Conservation (phyloP, 768 basidiomycete genomes). For the Boletus reticuloceps region DNA sequence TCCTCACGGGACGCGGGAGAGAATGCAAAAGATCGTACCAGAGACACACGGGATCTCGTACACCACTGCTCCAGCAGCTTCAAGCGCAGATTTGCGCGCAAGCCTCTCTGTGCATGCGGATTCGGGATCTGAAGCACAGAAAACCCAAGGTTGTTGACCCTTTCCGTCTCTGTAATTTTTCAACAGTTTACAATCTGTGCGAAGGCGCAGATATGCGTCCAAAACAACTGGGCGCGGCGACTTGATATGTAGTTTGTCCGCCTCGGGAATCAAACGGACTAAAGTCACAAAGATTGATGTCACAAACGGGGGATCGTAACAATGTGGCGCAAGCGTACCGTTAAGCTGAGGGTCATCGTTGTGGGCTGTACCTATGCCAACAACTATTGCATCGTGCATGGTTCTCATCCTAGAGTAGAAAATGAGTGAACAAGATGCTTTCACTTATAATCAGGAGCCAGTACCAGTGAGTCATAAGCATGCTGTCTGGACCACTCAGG, state of each 20-base stretch:
- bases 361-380: constrained; percentile 86
- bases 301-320: neutral
- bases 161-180: constrained; percentile 54
- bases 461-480: constrained; percentile 94
- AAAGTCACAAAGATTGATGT: neutral
- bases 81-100: constrained; percentile 45
- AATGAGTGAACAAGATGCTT: neutral
- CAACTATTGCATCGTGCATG: constrained; percentile 89
- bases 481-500: constrained; percentile 82
- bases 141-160: constrained; percentile 72
- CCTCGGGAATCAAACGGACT: constrained; percentile 58
- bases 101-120: constrained; percentile 14
- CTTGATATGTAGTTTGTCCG: constrained; percentile 33
- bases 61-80: constrained; percentile 65
- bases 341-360: constrained; percentile 97
- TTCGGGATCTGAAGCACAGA: constrained; percentile 40
- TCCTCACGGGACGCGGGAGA: neutral
- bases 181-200: constrained; percentile 66
- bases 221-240: constrained; percentile 85
- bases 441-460: neutral
- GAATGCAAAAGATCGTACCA: constrained; percentile 28
- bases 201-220: constrained; percentile 70
- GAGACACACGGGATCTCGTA: constrained; percentile 45
- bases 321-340: constrained; percentile 45
- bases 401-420: constrained; percentile 69